Evolutionary conservation across 306 rosid genomes (phyloP).

Genomic region (cucumber (Cucumis sativus)): DNA sequence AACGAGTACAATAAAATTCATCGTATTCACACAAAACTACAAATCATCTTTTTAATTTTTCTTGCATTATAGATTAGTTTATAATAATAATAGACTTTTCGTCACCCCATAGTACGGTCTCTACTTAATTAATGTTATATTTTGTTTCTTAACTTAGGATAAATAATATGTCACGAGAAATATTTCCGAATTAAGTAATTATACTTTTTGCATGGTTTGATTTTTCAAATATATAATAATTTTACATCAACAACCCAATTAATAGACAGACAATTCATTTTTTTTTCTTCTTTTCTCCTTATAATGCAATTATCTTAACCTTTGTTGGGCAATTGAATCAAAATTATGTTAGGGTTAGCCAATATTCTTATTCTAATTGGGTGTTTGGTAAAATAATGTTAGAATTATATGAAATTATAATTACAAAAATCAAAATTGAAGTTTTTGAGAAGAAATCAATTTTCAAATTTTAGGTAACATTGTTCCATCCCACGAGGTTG

Average conservation of each 20-base stretch:
- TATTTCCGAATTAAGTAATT: neutral
- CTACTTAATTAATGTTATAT: neutral
- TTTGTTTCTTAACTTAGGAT: neutral
- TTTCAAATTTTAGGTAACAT: neutral
- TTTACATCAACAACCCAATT: neutral
- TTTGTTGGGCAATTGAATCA: neutral
- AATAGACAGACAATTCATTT: neutral
- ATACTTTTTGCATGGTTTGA: neutral
- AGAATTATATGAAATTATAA: too few relatives aligned
- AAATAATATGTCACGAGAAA: conserved; percentile 3
- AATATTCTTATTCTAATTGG: neutral
- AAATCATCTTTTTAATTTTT: neutral
- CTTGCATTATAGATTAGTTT: neutral
- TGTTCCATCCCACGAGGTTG: neutral
- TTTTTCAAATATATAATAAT: neutral
- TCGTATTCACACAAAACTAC: neutral
- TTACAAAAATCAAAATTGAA: neutral
- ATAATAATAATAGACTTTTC: neutral
- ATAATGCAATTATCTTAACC: neutral
- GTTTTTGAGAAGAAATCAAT: neutral
- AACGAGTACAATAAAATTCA: neutral
- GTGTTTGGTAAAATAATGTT: neutral
- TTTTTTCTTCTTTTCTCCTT: too few relatives aligned
- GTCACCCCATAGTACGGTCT: neutral
- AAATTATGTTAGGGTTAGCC: neutral